These are phyloP conservation scores for Ballota nigra DNA, from an alignment of 257 asterid genomes.

Conservation along the genomic window DNA sequence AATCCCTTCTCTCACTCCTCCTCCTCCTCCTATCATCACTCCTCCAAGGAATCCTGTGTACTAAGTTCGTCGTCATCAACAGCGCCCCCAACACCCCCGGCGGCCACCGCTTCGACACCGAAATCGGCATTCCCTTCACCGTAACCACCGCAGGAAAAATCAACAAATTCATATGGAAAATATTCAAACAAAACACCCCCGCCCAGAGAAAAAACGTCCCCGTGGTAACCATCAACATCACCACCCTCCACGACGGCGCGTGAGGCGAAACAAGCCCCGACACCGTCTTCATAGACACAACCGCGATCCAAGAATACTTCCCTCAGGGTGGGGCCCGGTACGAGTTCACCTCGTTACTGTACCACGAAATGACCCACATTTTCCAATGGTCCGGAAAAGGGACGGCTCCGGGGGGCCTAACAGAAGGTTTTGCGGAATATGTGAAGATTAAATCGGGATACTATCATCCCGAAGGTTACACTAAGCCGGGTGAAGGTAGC, in stretches of 20 bases:
- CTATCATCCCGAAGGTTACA: too few relatives aligned
- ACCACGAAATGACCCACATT: conserved; percentile 33
- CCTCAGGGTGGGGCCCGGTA: not conserved
- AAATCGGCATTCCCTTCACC: conserved; percentile 19
- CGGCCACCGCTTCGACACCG: conserved; percentile 19
- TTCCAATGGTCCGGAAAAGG: too few relatives aligned
- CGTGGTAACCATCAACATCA: conserved; percentile 1
- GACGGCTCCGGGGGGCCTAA: too few relatives aligned
- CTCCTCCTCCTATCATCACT: conserved; percentile 4
- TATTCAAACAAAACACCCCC: not conserved
- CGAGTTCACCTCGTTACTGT: conserved; percentile 18
- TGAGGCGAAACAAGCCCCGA: conserved; percentile 16
- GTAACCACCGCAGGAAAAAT: not conserved
- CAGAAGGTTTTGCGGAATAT: too few relatives aligned
- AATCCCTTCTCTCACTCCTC: not conserved
- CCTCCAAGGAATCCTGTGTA: not conserved
- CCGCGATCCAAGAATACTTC: not conserved
- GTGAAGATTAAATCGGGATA: too few relatives aligned
- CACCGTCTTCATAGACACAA: conserved; percentile 11
- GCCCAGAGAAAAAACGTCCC: conserved; percentile 4
- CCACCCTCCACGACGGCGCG: not conserved
- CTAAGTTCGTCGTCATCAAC: conserved; percentile 16
- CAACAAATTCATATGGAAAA: conserved; percentile 25
- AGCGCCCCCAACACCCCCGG: conserved; percentile 16
- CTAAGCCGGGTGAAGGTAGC: too few relatives aligned